Evolutionary conservation across 805 yeast species (phyloP).

Genomic region (Isabelozyma pseudorhagii): DNA sequence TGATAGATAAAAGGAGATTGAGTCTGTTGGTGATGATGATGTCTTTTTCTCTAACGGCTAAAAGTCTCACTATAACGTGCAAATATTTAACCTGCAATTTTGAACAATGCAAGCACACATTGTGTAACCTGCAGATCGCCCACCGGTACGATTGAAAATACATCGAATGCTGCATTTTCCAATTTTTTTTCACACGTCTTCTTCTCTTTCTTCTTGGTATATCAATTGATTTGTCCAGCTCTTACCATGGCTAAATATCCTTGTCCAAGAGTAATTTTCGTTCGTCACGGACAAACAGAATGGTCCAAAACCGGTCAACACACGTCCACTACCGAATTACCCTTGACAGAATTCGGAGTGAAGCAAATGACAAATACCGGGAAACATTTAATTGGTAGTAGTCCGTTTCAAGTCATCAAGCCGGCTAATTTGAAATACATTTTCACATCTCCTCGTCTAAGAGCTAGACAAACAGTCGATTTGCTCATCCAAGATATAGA

Average conservation of each 20-base stretch:
- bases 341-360: slow-evolving; percentile 75
- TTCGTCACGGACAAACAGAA: slow-evolving; percentile 89
- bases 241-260: slow-evolving; percentile 14
- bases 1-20: not conserved
- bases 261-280: slow-evolving; percentile 66
- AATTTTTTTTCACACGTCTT: not conserved
- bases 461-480: slow-evolving; percentile 76
- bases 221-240: not conserved
- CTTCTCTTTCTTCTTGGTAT: not conserved
- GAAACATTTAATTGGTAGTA: slow-evolving; percentile 55
- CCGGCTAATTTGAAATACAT: slow-evolving; percentile 62
- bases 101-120: not conserved
- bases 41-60: not conserved
- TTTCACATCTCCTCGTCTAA: slow-evolving; percentile 73
- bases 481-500: slow-evolving; percentile 53
- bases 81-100: not conserved
- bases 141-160: not conserved
- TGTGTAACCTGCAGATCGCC: not conserved
- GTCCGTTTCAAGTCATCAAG: slow-evolving; percentile 53
- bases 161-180: not conserved
- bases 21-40: not conserved
- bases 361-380: slow-evolving; percentile 77
- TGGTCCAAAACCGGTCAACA: slow-evolving; percentile 95
- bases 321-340: slow-evolving; percentile 82
- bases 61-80: not conserved